Base-by-base conservation (phyloP, 768 basidiomycete genomes). In the Asterophora lycoperdoides region DNA sequence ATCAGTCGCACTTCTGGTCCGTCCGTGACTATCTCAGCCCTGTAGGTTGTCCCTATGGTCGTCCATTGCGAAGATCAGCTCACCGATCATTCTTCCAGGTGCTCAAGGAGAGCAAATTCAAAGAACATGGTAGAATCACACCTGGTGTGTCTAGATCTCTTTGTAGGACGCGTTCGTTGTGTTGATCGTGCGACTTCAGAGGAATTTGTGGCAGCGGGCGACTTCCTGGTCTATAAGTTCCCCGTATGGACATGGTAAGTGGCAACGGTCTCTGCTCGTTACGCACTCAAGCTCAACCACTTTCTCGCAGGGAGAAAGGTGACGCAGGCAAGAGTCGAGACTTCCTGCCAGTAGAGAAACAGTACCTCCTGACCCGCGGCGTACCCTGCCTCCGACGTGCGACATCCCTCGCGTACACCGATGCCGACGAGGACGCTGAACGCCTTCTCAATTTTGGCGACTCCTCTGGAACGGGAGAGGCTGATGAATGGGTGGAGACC, bases 401-500 rank as follows among this genome's bases (percentile, higher is more conserved):
- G 9, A 91, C 87, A 2, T 86, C 93, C 29, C 77, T 96, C 40
- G 87, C 91, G 38, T 94, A 95, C 72, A 93, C 93, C 1, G 95
- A 95, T 57, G 90, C 86, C 9, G 94, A 97, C 64, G 95, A 96
- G 68, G 96, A 98, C 60, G 91, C 89, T 0, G 95, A 99, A 66
- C 89, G 92, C 35, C 72, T 98, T 18, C 78, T 99, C 39, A 83
- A 80, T 30, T 93, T 98, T 57, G 89, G 78, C 0, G 85, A 84
- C 59, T 71, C 79, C 11, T 76, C 77, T 3, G 71, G 70, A 4
- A 70, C 75, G 7, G 76, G 73, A 5, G 69, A 78, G 20, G 84
- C 75, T 13, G 93, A 96, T 51, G 95, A 98, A 57, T 99, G 96
- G 96, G 96, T 99, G 15, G 93, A 97, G 66, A 99, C 96, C 9